Conservation (phyloP, 169 alveolate genomes). For the Miamiensis avidus region DNA sequence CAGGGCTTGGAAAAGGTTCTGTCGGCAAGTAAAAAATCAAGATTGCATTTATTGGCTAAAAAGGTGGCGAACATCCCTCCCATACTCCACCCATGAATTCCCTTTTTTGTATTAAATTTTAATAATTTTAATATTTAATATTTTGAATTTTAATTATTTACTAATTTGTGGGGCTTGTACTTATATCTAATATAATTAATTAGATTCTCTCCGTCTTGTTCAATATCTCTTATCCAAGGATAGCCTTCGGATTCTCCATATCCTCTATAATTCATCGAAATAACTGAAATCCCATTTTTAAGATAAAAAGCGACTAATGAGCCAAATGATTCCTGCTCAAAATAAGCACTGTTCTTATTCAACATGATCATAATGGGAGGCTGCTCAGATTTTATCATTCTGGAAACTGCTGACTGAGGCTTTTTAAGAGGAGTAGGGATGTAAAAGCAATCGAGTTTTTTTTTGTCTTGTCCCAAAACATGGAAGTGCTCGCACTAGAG, state of each 20-base stretch:
- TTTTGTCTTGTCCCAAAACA: neutral
- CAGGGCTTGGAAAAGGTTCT: constrained; percentile 71
- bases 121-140: too few species aligned
- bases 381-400: too few species aligned
- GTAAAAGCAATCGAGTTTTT: neutral
- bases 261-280: constrained; percentile 80
- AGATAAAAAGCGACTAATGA: neutral
- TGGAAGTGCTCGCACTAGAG: neutral
- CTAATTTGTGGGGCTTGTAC: neutral
- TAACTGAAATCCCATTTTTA: neutral
- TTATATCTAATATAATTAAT: neutral
- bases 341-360: neutral
- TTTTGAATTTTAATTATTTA: too few species aligned
- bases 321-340: neutral
- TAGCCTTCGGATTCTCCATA: constrained; percentile 79
- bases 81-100: constrained; percentile 80
- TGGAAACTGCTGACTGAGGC: neutral
- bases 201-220: neutral
- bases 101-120: neutral
- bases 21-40: constrained; percentile 82
- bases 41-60: constrained; percentile 59
- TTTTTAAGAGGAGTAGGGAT: neutral
- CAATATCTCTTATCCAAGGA: constrained; percentile 48
- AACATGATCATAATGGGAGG: neutral
- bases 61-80: constrained; percentile 90